Conservation (phyloP, 2,329 filamentous ascomycete genomes). For the Microsporum canis region DNA sequence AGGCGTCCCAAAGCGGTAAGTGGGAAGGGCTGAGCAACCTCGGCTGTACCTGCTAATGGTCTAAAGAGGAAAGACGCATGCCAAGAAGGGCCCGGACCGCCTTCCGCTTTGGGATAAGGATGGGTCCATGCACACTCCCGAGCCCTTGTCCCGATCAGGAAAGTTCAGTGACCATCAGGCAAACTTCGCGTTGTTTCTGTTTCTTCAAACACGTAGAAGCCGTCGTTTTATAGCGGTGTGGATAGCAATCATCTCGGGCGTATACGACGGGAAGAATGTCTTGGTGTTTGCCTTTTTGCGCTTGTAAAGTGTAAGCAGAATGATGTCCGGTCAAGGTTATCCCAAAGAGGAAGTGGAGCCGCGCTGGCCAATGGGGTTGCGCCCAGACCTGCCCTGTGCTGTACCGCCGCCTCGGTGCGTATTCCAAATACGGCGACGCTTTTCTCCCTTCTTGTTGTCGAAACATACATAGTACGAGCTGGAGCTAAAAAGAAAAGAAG, state of each 20-base stretch:
- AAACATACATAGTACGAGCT: neutral
- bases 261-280: no score
- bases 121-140: neutral
- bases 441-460: neutral
- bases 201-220: no score
- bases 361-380: neutral
- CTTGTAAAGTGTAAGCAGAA: neutral
- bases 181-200: no score
- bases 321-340: neutral
- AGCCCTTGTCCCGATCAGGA: neutral
- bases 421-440: slow-evolving; percentile 1
- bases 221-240: no score
- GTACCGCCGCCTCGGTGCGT: slow-evolving; percentile 3
- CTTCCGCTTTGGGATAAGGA: neutral
- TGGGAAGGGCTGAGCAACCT: slow-evolving; percentile 3
- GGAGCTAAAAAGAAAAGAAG: neutral
- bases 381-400: neutral
- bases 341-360: neutral
- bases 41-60: neutral
- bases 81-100: slow-evolving; percentile 1
- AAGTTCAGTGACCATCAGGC: neutral
- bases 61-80: neutral
- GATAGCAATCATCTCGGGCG: no score
- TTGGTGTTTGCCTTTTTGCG: no score
- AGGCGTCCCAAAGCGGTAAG: neutral